Conservation (phyloP, 768 basidiomycete species). For the Leccinum uliginosum region DNA sequence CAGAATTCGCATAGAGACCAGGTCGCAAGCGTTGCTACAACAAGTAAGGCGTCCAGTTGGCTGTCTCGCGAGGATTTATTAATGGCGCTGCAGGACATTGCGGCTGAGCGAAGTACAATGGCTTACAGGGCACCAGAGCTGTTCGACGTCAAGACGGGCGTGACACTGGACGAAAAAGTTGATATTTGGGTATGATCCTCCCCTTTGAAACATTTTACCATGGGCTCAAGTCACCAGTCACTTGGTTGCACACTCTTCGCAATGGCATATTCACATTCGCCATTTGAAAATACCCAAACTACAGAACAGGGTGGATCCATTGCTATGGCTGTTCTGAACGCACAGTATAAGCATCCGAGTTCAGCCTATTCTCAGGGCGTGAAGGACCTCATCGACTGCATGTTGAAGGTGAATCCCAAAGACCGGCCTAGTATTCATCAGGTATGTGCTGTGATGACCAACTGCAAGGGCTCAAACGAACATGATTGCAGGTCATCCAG, state of each 20-base stretch:
- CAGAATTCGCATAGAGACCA: conserved; percentile 72
- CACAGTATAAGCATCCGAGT: conserved; percentile 84
- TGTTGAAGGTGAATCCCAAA: conserved; percentile 78
- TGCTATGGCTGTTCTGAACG: conserved; percentile 95
- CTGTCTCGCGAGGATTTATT: conserved; percentile 1
- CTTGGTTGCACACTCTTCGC: conserved; percentile 94
- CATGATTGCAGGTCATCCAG: conserved; percentile 51
- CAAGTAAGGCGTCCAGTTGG: conserved; percentile 51
- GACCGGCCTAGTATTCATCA: conserved; percentile 83
- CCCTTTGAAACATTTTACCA: neutral
- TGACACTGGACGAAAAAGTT: conserved; percentile 86
- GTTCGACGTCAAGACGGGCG: conserved; percentile 94
- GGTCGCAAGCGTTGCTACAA: conserved; percentile 83
- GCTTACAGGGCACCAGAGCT: conserved; percentile 96
- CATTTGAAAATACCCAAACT: conserved; percentile 89
- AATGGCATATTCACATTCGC: conserved; percentile 91
- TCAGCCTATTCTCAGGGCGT: conserved; percentile 86
- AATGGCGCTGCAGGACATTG: conserved; percentile 66
- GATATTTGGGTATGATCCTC: conserved; percentile 81
- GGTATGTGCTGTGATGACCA: conserved; percentile 39
- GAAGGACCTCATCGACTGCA: conserved; percentile 74
- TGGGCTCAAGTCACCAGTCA: conserved; percentile 52
- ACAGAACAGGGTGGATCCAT: conserved; percentile 95
- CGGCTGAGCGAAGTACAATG: conserved; percentile 98
- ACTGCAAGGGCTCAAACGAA: conserved; percentile 2